phyloP scores from a whole-genome alignment of 768 basidiomycete species.

The Cystoderma amianthinum region DNA sequence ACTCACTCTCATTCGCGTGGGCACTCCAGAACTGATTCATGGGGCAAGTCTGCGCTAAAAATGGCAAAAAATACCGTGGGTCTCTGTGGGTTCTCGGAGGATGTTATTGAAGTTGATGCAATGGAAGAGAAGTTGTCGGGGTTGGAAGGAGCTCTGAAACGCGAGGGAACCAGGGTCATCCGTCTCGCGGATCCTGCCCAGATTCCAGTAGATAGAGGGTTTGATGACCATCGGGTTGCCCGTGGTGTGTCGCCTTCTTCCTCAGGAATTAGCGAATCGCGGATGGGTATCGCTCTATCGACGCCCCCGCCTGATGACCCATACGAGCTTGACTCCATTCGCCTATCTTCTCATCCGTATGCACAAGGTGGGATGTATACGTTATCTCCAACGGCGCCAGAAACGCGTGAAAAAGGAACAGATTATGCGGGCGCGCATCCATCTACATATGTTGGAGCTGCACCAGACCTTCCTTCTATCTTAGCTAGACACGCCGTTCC shows the following conservation, averaged over 20 bases:
- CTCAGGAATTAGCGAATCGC: slow-evolving; percentile 21
- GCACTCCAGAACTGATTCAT: slow-evolving; percentile 37
- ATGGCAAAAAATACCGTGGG: slow-evolving; percentile 25
- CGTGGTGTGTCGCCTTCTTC: slow-evolving; percentile 18
- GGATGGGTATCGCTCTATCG: slow-evolving; percentile 29
- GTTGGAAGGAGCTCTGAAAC: slow-evolving; percentile 31
- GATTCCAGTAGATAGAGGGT: slow-evolving; percentile 18
- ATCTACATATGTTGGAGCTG: slow-evolving; percentile 6
- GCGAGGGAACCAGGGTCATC: slow-evolving; percentile 33
- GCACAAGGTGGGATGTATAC: slow-evolving; percentile 33
- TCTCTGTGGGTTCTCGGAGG: slow-evolving; percentile 16
- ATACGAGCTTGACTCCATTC: slow-evolving; percentile 20
- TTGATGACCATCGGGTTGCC: slow-evolving; percentile 2
- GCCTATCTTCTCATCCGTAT: slow-evolving; percentile 40
- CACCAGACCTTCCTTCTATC: slow-evolving; percentile 15
- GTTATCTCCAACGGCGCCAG: slow-evolving; percentile 6
- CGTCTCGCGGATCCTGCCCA: slow-evolving; percentile 35
- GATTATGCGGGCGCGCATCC: slow-evolving; percentile 32
- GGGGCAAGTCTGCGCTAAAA: slow-evolving; percentile 33
- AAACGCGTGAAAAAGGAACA: slow-evolving; percentile 8
- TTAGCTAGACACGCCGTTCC: slow-evolving; percentile 26
- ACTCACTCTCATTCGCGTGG: slow-evolving; percentile 26
- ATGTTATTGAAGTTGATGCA: not conserved
- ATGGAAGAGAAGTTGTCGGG: slow-evolving; percentile 13
- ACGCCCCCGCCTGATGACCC: slow-evolving; percentile 22